Evolutionary conservation across 1,284 basidiomycete species (phyloP), one percentile per base, ranked within the genome.

Genomic region (Pyrrhoderma lamaoense): DNA sequence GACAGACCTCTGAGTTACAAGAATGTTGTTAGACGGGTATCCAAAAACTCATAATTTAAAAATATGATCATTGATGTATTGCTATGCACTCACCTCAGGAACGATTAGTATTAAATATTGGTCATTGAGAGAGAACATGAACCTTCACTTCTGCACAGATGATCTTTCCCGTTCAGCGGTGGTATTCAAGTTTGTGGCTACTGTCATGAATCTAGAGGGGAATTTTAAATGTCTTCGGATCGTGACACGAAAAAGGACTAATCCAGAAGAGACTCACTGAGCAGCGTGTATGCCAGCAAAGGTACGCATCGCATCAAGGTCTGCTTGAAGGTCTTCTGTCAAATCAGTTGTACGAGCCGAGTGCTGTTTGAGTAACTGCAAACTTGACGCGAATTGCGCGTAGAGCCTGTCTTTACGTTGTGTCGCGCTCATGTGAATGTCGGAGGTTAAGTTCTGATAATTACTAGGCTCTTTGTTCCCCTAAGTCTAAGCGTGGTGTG

Each of bases 361-460:
- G 0, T 78, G 75, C 19, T 78, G 69, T 44, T 80, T 76, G 64
- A 86, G 78, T 44, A 80, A 69, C 19, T 72, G 74, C 8, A 88
- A 63, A 51, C 75, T 81, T 51, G 73, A 68, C 2, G 82, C 75
- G 3, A 88, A 73, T 61, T 87, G 84, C 21, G 74, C 71, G 58
- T 86, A 87, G 8, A 85, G 76, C 44, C 82, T 69, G 59, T 87
- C 84, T 63, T 87, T 87, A 27, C 82, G 76, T 57, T 82, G 82
- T 0, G 80, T 82, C 3, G 84, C 83, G 59, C 74, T 80, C 8
- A 75, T n/a, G n/a, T n/a, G n/a, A n/a, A n/a, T n/a, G n/a, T n/a
- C n/a, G n/a, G n/a, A n/a, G n/a, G n/a, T n/a, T n/a, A n/a, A n/a
- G n/a, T n/a, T n/a, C n/a, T n/a, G n/a, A n/a, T n/a, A n/a, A n/a